Conservation (phyloP, 177 flowering plant species). For the Tripterygium wilfordii region DNA sequence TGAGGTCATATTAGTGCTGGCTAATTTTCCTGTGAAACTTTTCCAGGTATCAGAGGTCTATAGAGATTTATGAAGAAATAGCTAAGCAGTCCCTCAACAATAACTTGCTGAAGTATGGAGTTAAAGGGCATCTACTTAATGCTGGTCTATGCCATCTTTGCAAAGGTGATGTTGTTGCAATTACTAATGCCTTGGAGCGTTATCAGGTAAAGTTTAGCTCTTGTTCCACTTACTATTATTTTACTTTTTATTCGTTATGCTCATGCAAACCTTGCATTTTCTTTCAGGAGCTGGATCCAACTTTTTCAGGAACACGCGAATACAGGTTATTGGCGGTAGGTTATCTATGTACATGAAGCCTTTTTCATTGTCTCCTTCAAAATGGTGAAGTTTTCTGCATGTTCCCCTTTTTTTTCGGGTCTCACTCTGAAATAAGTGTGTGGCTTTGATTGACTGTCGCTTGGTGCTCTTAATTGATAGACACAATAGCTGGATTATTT, state of each 20-base stretch:
- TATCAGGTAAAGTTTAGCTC: conserved; percentile 54
- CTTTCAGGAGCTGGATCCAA: conserved; percentile 87
- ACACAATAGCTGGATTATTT: too few relatives aligned
- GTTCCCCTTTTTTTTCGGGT: neutral
- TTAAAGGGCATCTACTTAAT: conserved; percentile 88
- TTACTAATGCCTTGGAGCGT: conserved; percentile 75
- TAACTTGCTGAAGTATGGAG: conserved; percentile 91
- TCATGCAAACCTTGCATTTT: neutral
- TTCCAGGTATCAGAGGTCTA: conserved; percentile 67
- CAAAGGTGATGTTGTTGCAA: conserved; percentile 74
- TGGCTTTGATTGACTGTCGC: too few relatives aligned
- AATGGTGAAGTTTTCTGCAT: neutral
- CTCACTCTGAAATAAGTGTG: too few relatives aligned
- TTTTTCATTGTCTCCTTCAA: neutral
- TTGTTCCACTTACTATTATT: neutral
- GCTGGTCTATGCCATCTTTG: conserved; percentile 96
- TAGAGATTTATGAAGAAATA: conserved; percentile 83
- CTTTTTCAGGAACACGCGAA: conserved; percentile 89
- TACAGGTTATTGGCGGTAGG: conserved; percentile 65
- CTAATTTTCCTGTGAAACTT: conserved; percentile 5
- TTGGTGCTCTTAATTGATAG: too few relatives aligned
- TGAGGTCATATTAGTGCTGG: neutral
- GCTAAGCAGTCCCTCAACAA: conserved; percentile 74
- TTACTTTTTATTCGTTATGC: neutral
- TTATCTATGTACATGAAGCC: neutral